Percentiles rank a stretch among this genome's conserved stretches.
Evolutionary conservation across 2,329 filamentous ascomycete genomes (phyloP).

Genomic region (Colletotrichum gigasporum): DNA sequence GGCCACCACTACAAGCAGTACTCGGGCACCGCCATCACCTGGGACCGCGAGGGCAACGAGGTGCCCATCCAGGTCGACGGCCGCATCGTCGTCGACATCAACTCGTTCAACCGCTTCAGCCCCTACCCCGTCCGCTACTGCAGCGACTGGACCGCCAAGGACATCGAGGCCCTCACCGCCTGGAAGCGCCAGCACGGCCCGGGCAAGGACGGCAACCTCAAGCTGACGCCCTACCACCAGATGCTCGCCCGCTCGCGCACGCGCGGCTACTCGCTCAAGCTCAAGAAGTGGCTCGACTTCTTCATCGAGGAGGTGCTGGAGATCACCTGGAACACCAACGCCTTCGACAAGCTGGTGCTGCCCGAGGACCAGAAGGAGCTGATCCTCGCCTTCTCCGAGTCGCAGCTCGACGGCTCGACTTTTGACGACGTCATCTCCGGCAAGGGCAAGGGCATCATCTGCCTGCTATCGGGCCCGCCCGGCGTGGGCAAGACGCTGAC

Average conservation of each 20-base stretch:
- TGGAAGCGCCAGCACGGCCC: slow-evolving; percentile 38
- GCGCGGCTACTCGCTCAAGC: slow-evolving; percentile 59
- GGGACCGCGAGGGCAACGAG: slow-evolving; percentile 44
- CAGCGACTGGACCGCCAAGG: slow-evolving; percentile 43
- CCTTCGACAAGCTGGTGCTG: slow-evolving; percentile 60
- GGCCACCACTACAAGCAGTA: slow-evolving; percentile 60
- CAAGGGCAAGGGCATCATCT: slow-evolving; percentile 61
- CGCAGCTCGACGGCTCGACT: slow-evolving; percentile 52
- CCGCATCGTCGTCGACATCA: slow-evolving; percentile 50
- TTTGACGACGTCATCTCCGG: slow-evolving; percentile 64
- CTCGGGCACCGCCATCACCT: slow-evolving; percentile 47
- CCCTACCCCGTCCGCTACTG: slow-evolving; percentile 41
- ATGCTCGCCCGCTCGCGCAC: slow-evolving; percentile 43
- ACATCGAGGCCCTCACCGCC: slow-evolving; percentile 40
- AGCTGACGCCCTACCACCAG: slow-evolving; percentile 43
- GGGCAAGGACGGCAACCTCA: slow-evolving; percentile 35
- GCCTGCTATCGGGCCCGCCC: slow-evolving; percentile 57
- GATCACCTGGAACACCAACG: slow-evolving; percentile 57
- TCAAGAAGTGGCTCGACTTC: slow-evolving; percentile 59
- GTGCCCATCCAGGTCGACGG: slow-evolving; percentile 39
- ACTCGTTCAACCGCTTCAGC: slow-evolving; percentile 47
- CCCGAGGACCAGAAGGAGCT: slow-evolving; percentile 60
- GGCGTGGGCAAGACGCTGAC: slow-evolving; percentile 62
- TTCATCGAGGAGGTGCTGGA: slow-evolving; percentile 54
- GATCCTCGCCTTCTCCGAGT: slow-evolving; percentile 59